Evolutionary conservation across 2,329 filamentous ascomycete species (phyloP), one percentile per base, ranked within the genome.

Genomic region (Pseudogymnoascus sp.): DNA sequence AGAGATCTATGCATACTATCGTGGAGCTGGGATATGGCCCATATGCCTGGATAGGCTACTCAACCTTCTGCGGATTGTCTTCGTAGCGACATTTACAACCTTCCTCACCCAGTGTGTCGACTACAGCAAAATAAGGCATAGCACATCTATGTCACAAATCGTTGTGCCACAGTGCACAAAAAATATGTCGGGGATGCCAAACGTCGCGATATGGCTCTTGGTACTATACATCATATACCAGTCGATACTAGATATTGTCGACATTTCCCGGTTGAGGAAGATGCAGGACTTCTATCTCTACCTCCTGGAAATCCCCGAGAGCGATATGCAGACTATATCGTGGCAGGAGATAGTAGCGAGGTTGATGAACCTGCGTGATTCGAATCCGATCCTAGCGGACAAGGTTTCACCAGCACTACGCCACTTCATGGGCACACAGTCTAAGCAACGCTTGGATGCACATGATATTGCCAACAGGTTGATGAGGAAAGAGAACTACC

Each of bases 401-500:
- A 82, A 81, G 15, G 76, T 86, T 13, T 81, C 82, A n/a, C 77
- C 82, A 9, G 77, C 79, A 64, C 82, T 82, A 66, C 80, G 83
- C 64, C 82, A 80, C 65, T 84, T 83, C 63, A 93, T 65, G 25
- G 89, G 89, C 52, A 92, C 87, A 63, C 91, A 95, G 71, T 95
- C 91, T 21, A 96, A 97, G 73, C 91, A 97, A 75, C 84, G 93
- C 65, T 87, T 99, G 68, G 94, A 97, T 74, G 94, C 94, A 9
- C 91, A 97, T 69, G 94, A 97, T 71, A 97, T 99, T 72, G 94
- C 94, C 5, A 99, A 97, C 71, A 86, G 94, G 33, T 77, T 99
- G 52, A 97, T 99, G 94, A 87, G 94, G 63, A 89, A 90, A 71
- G 93, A 97, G 65, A 99, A 99, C 71, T 99, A 97, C 69, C 83